A percentile compares a stretch with the other conserved stretches of the same genome.
Conservation (phyloP, 805 yeast genomes). For the Tanozyma kutaoensis region DNA sequence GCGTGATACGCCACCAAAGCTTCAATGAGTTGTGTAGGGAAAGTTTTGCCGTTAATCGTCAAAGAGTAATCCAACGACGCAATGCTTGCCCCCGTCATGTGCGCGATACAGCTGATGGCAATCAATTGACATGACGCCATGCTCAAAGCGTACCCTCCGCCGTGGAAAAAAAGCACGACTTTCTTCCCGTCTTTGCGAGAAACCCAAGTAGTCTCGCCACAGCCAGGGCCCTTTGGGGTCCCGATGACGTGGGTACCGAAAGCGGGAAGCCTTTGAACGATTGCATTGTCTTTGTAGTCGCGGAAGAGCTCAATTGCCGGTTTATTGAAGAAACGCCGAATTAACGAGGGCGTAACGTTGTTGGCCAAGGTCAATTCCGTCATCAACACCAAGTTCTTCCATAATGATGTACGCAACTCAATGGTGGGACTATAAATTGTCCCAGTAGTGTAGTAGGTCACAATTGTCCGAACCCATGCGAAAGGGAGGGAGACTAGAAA, state of each 20-base stretch:
- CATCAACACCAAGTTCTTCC: constrained; percentile 15
- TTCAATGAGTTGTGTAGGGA: not conserved
- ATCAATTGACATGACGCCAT: no score
- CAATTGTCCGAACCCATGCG: constrained; percentile 7
- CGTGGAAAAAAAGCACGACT: no score
- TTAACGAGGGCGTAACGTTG: constrained; percentile 9
- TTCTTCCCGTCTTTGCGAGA: not conserved
- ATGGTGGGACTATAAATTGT: constrained; percentile 15
- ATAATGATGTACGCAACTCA: constrained; percentile 14
- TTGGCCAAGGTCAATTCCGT: constrained; percentile 14
- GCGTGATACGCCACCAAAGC: constrained; percentile 3
- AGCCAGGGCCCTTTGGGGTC: no score
- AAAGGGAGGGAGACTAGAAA: constrained; percentile 12
- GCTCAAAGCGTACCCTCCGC: no score
- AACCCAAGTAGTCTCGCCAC: not conserved
- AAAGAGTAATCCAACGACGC: no score
- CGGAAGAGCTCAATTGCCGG: constrained; percentile 10
- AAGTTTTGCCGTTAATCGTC: no score
- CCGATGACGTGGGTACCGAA: not conserved
- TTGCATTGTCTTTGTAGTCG: constrained; percentile 4
- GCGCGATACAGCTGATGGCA: no score
- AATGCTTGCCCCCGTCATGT: no score
- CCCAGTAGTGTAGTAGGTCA: constrained; percentile 19
- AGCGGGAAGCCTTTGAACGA: constrained; percentile 1
- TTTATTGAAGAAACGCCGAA: constrained; percentile 8